These are phyloP conservation scores for Areca catechu DNA, from an alignment of 176 grass and related monocot species.

Conservation along the genomic window DNA sequence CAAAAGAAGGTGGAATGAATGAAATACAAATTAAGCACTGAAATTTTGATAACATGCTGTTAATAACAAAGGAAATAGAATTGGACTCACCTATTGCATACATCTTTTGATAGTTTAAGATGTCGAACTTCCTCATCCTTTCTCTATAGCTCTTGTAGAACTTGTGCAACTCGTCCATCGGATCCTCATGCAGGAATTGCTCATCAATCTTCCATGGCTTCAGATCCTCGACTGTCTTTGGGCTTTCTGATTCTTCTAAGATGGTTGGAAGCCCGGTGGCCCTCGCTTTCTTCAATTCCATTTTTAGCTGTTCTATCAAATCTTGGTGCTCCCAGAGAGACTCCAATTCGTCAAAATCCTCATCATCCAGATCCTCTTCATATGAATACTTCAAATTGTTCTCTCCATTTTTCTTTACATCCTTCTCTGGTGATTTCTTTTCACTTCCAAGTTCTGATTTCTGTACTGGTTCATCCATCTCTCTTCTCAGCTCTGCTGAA, in stretches of 20 bases:
- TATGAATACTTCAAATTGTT: slow-evolving; percentile 16
- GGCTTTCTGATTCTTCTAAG: slow-evolving; percentile 71
- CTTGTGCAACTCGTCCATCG: slow-evolving; percentile 87
- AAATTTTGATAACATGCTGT: slow-evolving; percentile 2
- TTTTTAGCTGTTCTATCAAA: slow-evolving; percentile 84
- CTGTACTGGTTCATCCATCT: slow-evolving; percentile 22
- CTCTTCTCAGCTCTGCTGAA: not conserved
- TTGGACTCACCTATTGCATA: slow-evolving; percentile 72
- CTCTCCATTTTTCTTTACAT: too few relatives aligned
- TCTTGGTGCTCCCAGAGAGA: slow-evolving; percentile 95
- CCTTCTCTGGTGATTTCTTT: slow-evolving; percentile 16
- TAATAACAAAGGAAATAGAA: not conserved
- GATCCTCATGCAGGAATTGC: slow-evolving; percentile 72
- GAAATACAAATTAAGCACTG: not conserved
- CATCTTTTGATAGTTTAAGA: slow-evolving; percentile 86
- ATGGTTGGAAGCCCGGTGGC: slow-evolving; percentile 66
- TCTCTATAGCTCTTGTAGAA: slow-evolving; percentile 93
- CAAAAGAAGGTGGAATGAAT: too few relatives aligned
- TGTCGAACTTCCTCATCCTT: slow-evolving; percentile 97
- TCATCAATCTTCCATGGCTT: slow-evolving; percentile 80
- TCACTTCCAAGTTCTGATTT: slow-evolving; percentile 25
- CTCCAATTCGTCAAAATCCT: slow-evolving; percentile 74
- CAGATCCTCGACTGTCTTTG: slow-evolving; percentile 67
- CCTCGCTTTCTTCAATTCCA: slow-evolving; percentile 79
- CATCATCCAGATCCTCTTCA: slow-evolving; percentile 48